Conservation (phyloP, 805 yeast genomes). For the Ogataea methylovora region DNA sequence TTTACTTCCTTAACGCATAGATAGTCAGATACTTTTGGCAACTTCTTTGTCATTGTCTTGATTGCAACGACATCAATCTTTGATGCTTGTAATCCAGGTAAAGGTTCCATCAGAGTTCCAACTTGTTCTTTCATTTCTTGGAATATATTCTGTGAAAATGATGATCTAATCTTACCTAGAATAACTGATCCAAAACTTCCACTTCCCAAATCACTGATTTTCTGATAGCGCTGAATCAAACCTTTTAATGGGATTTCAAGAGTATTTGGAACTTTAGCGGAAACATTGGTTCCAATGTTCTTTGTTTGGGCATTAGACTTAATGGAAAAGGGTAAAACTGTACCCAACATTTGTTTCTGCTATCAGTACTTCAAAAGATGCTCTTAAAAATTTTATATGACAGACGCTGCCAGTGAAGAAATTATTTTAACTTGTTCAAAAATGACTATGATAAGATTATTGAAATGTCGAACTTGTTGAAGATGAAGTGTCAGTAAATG, state of each 20-base stretch:
- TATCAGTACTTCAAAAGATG: no score
- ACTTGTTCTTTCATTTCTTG: constrained; percentile 16
- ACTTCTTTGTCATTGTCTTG: constrained; percentile 62
- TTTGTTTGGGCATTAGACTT: no score
- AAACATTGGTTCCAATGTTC: no score
- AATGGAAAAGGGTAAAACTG: no score
- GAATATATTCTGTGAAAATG: constrained; percentile 5
- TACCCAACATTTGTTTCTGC: no score
- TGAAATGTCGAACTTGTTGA: no score
- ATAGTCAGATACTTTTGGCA: constrained; percentile 47
- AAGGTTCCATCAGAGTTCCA: constrained; percentile 49
- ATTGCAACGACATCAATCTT: constrained; percentile 54
- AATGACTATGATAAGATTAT: no score
- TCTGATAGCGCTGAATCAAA: constrained; percentile 36
- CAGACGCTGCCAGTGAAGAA: no score
- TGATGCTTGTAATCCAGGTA: constrained; percentile 9
- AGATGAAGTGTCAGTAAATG: no score
- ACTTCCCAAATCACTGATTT: constrained; percentile 51
- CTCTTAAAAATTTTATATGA: no score
- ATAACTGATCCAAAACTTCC: constrained; percentile 74
- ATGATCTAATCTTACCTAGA: constrained; percentile 43
- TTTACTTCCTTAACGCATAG: constrained; percentile 56
- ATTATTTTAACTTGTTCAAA: no score
- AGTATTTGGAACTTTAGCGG: no score
- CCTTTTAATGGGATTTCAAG: constrained; percentile 33